Evolutionary conservation across 768 basidiomycete species (phyloP).

Genomic region (Inosperma sp.): DNA sequence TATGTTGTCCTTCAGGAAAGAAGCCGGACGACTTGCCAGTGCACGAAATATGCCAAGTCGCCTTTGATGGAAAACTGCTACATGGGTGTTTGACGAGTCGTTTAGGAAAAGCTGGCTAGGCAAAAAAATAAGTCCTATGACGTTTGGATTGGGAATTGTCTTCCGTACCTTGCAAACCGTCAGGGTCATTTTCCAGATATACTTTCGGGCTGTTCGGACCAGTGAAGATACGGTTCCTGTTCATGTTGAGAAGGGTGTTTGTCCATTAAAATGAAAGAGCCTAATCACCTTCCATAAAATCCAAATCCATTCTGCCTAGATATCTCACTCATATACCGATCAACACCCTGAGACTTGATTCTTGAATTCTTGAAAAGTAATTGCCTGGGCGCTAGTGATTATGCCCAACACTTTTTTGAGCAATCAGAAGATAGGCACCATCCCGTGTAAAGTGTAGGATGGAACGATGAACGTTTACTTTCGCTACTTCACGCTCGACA

Average conservation of each 20-base stretch:
- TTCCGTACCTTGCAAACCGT: neutral
- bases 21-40: neutral
- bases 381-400: too few species aligned
- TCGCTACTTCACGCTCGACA: too few species aligned
- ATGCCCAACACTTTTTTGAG: too few species aligned
- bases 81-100: neutral
- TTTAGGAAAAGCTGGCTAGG: neutral
- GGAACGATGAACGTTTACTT: too few species aligned
- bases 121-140: neutral
- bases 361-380: neutral
- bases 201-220: slow-evolving; percentile 2
- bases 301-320: neutral
- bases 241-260: neutral
- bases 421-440: too few species aligned
- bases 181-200: slow-evolving; percentile 2
- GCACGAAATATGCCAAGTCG: neutral
- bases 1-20: neutral
- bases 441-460: too few species aligned
- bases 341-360: neutral
- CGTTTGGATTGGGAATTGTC: neutral
- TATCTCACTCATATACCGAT: neutral
- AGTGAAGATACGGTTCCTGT: slow-evolving; percentile 6
- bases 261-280: neutral
- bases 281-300: neutral
- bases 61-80: neutral